Evolutionary conservation across 78 protist species (phyloP), one percentile per base, ranked within the genome.

Genomic region (Creolimax fragrantissima): DNA sequence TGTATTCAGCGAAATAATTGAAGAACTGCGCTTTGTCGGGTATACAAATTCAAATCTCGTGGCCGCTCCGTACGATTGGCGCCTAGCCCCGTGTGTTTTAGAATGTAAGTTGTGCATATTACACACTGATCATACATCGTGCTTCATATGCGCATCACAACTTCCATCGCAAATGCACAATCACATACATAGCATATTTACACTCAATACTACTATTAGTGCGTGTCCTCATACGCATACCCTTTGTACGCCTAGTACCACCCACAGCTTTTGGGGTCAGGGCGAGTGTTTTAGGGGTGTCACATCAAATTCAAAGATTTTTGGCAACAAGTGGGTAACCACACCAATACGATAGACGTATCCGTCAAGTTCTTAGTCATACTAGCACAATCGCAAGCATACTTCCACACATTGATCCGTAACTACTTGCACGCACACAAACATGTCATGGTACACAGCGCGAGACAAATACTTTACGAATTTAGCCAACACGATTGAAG

Each of bases 31-130:
- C 45, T 88, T 43, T 45, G 47, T 88, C 81, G 92, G 92, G 32
- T 90, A 90, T n/a, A 90, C 92, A 5, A 45, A 90, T 42, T 5
- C 37, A 35, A 90, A 90, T 43, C 81, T 90, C n/a, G 5, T 44
- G 3, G 92, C 92, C 7, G 92, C 92, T 24, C 92, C 92, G 36
- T 90, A 90, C 81, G 92, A 90, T 42, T 90, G 92, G 92, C 4
- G 92, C 3, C 74, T 35, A 35, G 5, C 92, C 3, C 44, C 74
- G 32, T 5, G 35, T 43, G 35, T 35, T 24, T 7, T 90, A 6
- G 92, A 90, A 43, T 24, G 7, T 5, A 83, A 35, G 7, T 5
- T 11, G 5, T 24, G 44, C 86, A 11, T 17, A 58, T 58, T 17
- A 11, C 74, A 11, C 11, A 11, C 74, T 17, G 11, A 11, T 11